These are phyloP conservation scores for Apiospora marii DNA, from an alignment of 2,329 filamentous ascomycete genomes.

Conservation along the genomic window DNA sequence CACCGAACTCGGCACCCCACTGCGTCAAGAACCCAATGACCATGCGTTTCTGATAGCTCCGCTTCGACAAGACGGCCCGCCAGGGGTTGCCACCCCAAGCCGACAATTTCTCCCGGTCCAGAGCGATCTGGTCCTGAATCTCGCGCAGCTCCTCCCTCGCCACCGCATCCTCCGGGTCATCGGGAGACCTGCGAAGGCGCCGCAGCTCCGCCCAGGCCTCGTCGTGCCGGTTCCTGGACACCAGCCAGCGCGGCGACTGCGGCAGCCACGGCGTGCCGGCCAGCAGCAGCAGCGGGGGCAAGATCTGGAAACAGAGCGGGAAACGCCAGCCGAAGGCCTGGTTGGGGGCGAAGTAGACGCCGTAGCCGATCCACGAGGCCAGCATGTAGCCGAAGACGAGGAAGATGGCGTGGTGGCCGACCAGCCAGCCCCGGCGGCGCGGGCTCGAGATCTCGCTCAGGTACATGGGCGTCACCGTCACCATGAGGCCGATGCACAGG, in stretches of 20 bases:
- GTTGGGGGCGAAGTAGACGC: slow-evolving; percentile 44
- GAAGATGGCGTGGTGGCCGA: slow-evolving; percentile 47
- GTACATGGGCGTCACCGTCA: slow-evolving; percentile 51
- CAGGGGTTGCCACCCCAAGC: slow-evolving; percentile 49
- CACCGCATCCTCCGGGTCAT: slow-evolving; percentile 31
- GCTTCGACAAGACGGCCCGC: slow-evolving; percentile 54
- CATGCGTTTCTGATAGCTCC: slow-evolving; percentile 59
- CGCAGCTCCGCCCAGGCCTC: slow-evolving; percentile 44
- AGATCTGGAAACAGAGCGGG: slow-evolving; percentile 43
- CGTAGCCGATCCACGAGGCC: slow-evolving; percentile 54
- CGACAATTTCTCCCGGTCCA: slow-evolving; percentile 51
- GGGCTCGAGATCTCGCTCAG: slow-evolving; percentile 48
- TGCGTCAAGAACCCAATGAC: slow-evolving; percentile 59
- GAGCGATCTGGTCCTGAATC: slow-evolving; percentile 52
- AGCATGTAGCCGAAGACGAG: slow-evolving; percentile 48
- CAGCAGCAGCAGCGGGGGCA: slow-evolving; percentile 40
- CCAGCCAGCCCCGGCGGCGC: slow-evolving; percentile 51
- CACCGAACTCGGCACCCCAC: slow-evolving; percentile 61
- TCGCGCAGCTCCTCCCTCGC: slow-evolving; percentile 51
- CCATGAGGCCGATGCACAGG: slow-evolving; percentile 47
- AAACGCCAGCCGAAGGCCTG: slow-evolving; percentile 44
- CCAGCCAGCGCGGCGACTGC: slow-evolving; percentile 47
- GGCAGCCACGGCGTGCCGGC: slow-evolving; percentile 43
- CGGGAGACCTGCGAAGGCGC: slow-evolving; percentile 32
- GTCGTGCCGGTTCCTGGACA: slow-evolving; percentile 41